A percentile compares a stretch with the other conserved stretches of the same genome.
Conservation (phyloP, 208 protist genomes). For the Wallacemonas rigidus region DNA sequence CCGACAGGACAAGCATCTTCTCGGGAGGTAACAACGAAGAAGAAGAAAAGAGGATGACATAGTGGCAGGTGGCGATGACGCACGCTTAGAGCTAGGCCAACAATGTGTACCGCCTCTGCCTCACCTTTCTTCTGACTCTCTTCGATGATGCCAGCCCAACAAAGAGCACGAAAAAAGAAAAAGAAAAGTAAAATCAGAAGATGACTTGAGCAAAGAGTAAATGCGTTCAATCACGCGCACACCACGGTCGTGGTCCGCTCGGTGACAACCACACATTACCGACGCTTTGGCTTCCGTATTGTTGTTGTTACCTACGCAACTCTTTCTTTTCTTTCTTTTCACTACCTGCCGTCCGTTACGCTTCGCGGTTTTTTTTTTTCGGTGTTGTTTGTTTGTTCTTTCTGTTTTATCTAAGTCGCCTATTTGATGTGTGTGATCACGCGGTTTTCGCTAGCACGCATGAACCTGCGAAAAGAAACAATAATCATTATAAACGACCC, state of each 20-base stretch:
- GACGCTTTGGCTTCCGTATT: not conserved
- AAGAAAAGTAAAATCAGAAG: not conserved
- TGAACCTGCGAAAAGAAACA: too few species aligned
- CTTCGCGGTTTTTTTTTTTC: not conserved
- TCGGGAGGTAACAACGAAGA: not conserved
- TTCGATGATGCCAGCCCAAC: not conserved
- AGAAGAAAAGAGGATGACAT: not conserved
- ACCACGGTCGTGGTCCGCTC: not conserved
- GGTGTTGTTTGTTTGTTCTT: not conserved
- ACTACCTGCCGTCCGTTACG: too few species aligned
- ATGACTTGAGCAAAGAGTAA: not conserved
- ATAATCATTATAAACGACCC: too few species aligned
- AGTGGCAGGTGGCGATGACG: too few species aligned
- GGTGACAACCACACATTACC: not conserved
- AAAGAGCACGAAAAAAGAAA: not conserved
- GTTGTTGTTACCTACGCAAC: constrained; percentile 12
- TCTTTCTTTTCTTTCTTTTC: not conserved
- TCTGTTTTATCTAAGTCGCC: not conserved
- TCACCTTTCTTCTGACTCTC: not conserved
- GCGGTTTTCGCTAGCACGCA: too few species aligned
- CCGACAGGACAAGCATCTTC: too few species aligned
- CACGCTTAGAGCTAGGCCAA: too few species aligned
- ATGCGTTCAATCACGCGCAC: not conserved
- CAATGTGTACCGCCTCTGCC: not conserved
- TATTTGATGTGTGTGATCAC: too few species aligned